Evolutionary conservation across 306 rosid species (phyloP), one percentile per base, ranked within the genome.

Genomic region (Cicer chorassanicum): DNA sequence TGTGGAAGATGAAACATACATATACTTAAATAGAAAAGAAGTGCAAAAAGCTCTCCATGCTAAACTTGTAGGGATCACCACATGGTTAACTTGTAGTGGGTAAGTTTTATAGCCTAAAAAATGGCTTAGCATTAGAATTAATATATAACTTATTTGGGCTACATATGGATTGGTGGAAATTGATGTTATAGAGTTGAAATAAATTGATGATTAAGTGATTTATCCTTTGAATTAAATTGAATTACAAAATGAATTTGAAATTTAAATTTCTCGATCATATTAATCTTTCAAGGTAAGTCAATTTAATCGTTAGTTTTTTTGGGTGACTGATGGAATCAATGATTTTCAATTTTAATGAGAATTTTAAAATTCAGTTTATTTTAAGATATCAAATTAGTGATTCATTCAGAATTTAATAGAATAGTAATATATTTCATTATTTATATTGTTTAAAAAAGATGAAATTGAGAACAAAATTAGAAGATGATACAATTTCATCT

Each of bases 21-120:
- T 57, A 5, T 92, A 92, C 63, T 78, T 92, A 75, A 92, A 92
- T 80, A 79, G 87, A 66, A 81, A 85, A 82, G 90, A 85, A 6
- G 96, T 89, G 40, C 89, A 81, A 10, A 50, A 79, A 42, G 93
- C 93, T 77, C 87, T 92, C 44, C 96, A 89, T 73, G 96, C 93
- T 49, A 81, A 76, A 82, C 90, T 92, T n/a, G 85, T 88, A 0
- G 88, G 92, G 13, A 65, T 88, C 67, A 46, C 69, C 4, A 16
- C 1, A 5, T 88, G 93, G 96, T 82, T 83, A 8, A 65, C 74
- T 57, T 92, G 96, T 78, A 89, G 86, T 87, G 69, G 51, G 97
- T 89, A 84, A 74, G 80, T 72, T 50, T 4, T 66, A 13, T 46
- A 13, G 19, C 16, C 7, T 60, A 1, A 60, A 60, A 34, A 0